Base-by-base conservation (phyloP, 1,284 basidiomycete genomes). In the Clitocybe nebularis region DNA sequence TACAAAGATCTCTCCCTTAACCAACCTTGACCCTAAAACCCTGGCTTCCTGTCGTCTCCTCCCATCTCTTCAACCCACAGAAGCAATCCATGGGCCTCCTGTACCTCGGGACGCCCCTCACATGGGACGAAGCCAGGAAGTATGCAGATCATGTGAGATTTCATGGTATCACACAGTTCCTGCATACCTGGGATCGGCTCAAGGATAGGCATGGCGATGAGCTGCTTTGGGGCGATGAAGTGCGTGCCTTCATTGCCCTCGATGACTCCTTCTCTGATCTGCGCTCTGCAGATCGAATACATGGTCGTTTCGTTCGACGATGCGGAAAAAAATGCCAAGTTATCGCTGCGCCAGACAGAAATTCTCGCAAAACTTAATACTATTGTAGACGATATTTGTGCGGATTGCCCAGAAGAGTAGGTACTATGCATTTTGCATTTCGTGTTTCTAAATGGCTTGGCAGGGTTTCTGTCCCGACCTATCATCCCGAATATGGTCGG, bases 151-250 rank as follows among this genome's bases (percentile, higher is more conserved):
- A 98, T 69, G 91, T 99, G 53, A 78, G 94, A 49, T 68, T 75
- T 42, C 94, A 99, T 63, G 96, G 96, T 28, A 93, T 99, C 59
- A 84, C 89, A 14, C 96, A 99, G 68, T 96, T 99, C 61, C 68
- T 99, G 39, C 77, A 93, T 55, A 91, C 86, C 30, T 99, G 93
- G 92, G 80, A 93, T 59, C 79, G 82, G 46, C 75, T 94, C 63
- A 97, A 96, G 74, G 87, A 92, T 60, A 77, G 92, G 45, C 77
- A 81, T n/a, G 93, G 93, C 7, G 94, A 99, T 58, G 85, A 88
- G 47, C 70, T 99, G 36, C 77, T 97, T n/a, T 99, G 96, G 96
- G 96, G 96, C 21, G 96, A 99, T 59, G 96, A 99, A 83, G 93
- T 93, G 57, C 45, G 64, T 51, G 30, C 22, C 25, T 44, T 36